Base-by-base conservation (phyloP, 495 filamentous ascomycete species). In the Annulohypoxylon stygium region DNA sequence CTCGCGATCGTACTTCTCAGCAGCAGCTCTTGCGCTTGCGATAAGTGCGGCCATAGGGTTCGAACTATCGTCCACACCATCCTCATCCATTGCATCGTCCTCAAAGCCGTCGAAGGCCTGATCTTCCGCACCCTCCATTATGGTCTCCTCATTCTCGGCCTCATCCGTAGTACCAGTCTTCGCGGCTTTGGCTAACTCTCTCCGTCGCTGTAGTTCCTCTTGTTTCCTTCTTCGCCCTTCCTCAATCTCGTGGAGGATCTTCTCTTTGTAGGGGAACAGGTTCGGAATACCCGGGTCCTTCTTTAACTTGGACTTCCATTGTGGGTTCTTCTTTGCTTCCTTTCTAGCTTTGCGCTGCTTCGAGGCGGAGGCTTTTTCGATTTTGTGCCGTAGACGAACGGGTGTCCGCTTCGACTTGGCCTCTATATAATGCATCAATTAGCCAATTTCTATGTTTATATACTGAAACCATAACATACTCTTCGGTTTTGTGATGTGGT, bases 221-320 rank as follows among this genome's bases (percentile, higher is more conserved):
- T 87, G 88, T 83, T 94, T 98, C 79, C 88, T 76, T 36, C 90
- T 85, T 81, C 90, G 91, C 67, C 87, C 90, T 79, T 97, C 93
- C 83, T 99, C 97, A 74, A 99, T 97, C 80, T 99, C 93, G 30
- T 93, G 88, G 48, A 99, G 86, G 18, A 99, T 88, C 84, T 92
- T 93, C 77, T 98, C 97, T 83, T 99, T 99, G 88, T 95, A 97
- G 11, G 96, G 96, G 83, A 97, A 99, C 26, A 97, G 87, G 78
- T 97, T 99, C 57, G 96, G 96, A 60, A 99, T 98, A 65, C 95
- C 95, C 41, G 94, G 94, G 79, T 97, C 95, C 83, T 98, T 98
- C 89, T 97, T 98, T 66, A 97, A 79, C 79, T 92, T 91, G 71
- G 93, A 95, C 67, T 90, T 88, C 91, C 95, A 97, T 91, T 97